Base-by-base conservation (phyloP, 208 protist genomes). In the Wallacemonas collosoma region DNA sequence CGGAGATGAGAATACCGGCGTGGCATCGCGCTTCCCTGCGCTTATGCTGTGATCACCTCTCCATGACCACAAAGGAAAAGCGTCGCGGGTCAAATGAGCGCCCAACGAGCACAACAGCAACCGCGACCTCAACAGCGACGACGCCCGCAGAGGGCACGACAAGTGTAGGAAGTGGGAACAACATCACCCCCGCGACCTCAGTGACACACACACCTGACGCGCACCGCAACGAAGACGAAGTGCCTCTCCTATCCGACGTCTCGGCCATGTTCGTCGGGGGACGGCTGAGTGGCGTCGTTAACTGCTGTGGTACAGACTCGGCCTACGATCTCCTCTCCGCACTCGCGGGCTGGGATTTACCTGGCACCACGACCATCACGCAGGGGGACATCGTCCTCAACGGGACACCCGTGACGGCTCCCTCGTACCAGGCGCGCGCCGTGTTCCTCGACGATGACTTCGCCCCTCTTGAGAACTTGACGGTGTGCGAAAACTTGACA, bases 231-330 rank as follows among this genome's bases (percentile, higher is more conserved):
- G 38, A 50, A 5, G 36, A 38, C 36, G 17, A 38, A 6, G 17
- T 38, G 4, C 38, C 56, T 5, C 68, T 81, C 36, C 76, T 91
- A 14, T 61, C 84, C 55, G 76, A 82, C 11, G 77, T 78, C 45
- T 79, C 77, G 0, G 86, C 81, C 17, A 75, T 89, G 39, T 81
- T 89, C 38, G 50, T 71, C 12, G 73, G 87, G 17, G 87, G 84
- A 3, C 83, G 87, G 1, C 57, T 92, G n/a, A 89, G 84, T 40
- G 83, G 80, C 12, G 66, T 92, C n/a, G 77, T 92, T 35, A 87
- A 84, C 57, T 82, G 76, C 79, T 85, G 80, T 54, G 84, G 82
- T 35, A 80, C 78, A 4, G 79, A 81, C 73, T 76, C 68, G 48
- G 79, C 80, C 11, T 79, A 79, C 5, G 61, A 81, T 48, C 58